Conservation (phyloP, 129 eudicot species). For the Flaveria brownii region DNA sequence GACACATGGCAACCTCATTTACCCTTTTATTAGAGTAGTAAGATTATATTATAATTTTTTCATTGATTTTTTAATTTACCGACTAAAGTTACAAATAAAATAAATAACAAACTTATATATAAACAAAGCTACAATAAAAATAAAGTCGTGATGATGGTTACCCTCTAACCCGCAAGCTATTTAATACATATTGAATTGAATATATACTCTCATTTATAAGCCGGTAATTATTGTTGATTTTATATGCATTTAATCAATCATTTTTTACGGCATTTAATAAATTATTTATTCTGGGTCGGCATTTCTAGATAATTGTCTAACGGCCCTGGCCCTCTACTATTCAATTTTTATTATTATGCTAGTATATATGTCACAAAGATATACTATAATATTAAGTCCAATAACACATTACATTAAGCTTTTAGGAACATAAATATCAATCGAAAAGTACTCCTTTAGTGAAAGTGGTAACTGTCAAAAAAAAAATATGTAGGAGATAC, state of each 20-base stretch:
- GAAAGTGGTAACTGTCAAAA: too few relatives aligned
- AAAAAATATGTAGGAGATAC: too few relatives aligned
- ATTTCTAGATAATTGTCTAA: slow-evolving; percentile 5
- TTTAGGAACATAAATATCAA: too few relatives aligned
- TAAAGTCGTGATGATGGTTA: slow-evolving; percentile 14
- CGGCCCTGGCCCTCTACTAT: slow-evolving; percentile 11
- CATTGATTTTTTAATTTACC: neutral
- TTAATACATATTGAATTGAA: slow-evolving; percentile 16
- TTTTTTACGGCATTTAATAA: neutral
- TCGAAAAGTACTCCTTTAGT: too few relatives aligned
- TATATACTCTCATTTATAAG: slow-evolving; percentile 13
- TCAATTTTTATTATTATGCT: neutral
- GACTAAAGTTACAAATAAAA: neutral
- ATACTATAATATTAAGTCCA: neutral
- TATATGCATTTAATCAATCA: neutral
- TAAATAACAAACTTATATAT: neutral
- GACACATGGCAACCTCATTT: too few relatives aligned
- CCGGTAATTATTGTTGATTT: slow-evolving; percentile 11
- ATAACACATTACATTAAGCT: too few relatives aligned
- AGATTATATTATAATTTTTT: too few relatives aligned
- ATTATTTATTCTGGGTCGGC: slow-evolving; percentile 19
- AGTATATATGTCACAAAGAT: neutral
- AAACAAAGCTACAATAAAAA: neutral
- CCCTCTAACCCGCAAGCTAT: slow-evolving; percentile 21
- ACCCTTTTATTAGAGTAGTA: too few relatives aligned